Evolutionary conservation across 2,329 filamentous ascomycete species (phyloP).

Genomic region (Monascus ruber): DNA sequence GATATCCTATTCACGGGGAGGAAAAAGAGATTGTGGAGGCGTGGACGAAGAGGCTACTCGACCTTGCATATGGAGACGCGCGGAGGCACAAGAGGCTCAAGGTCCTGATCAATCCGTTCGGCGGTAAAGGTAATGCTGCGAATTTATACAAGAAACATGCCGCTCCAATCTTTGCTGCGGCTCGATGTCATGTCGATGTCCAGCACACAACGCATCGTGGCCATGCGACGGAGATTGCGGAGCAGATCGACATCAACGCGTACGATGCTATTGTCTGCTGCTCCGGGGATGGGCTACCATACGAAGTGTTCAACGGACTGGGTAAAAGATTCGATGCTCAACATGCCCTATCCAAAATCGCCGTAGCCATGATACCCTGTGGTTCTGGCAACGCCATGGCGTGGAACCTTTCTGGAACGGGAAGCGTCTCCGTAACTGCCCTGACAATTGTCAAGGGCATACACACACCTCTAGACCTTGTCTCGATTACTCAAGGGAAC

Average conservation of each 20-base stretch:
- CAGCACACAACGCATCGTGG: constrained; percentile 60
- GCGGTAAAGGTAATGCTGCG: constrained; percentile 66
- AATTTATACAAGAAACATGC: constrained; percentile 65
- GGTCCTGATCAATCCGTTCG: constrained; percentile 82
- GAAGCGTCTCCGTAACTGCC: constrained; percentile 62
- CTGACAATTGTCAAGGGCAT: constrained; percentile 79
- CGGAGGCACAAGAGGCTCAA: constrained; percentile 67
- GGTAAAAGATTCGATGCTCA: constrained; percentile 64
- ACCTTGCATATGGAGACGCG: constrained; percentile 58
- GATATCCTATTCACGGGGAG: constrained; percentile 48
- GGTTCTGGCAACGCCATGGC: constrained; percentile 92
- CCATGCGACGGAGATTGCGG: constrained; percentile 66
- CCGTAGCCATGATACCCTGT: constrained; percentile 79
- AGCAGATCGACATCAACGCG: constrained; percentile 62
- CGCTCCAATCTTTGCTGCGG: constrained; percentile 71
- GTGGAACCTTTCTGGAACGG: constrained; percentile 75
- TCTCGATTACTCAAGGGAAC: constrained; percentile 75
- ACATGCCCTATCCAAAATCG: constrained; percentile 62
- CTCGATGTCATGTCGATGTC: constrained; percentile 64
- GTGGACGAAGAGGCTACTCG: constrained; percentile 57
- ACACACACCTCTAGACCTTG: constrained; percentile 70
- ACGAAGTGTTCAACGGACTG: constrained; percentile 92
- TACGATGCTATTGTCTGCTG: constrained; percentile 82
- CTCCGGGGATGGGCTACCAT: constrained; percentile 81
- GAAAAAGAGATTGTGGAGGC: constrained; percentile 37